These are phyloP conservation scores for Ministeria vibrans DNA, from an alignment of 78 protist genomes.

Conservation along the genomic window DNA sequence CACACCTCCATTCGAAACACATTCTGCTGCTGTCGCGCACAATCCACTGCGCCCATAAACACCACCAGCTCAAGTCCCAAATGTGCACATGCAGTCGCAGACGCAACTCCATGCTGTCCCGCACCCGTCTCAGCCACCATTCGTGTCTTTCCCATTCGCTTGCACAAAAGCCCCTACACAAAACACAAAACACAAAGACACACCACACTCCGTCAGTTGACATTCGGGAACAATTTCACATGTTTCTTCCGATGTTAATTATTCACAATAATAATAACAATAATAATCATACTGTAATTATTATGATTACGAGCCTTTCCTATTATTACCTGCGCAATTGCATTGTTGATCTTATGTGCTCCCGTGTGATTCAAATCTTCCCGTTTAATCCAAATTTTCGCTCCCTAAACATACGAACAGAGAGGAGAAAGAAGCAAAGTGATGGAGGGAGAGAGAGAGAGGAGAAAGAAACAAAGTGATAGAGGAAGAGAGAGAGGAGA, in stretches of 20 bases:
- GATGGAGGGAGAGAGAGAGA: not conserved
- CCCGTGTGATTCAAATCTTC: conserved; percentile 79
- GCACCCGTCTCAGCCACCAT: conserved; percentile 89
- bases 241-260: too few species aligned
- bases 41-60: conserved; percentile 52
- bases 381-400: conserved; percentile 58
- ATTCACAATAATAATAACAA: too few species aligned
- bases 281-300: too few species aligned
- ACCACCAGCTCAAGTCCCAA: conserved; percentile 53
- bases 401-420: too few species aligned
- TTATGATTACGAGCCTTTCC: too few species aligned
- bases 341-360: conserved; percentile 88
- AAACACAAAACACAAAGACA: conserved; percentile 17
- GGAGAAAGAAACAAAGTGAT: not conserved
- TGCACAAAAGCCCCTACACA: conserved; percentile 74
- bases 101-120: conserved; percentile 89
- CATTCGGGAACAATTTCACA: too few species aligned
- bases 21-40: conserved; percentile 65
- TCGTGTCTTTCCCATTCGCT: conserved; percentile 68
- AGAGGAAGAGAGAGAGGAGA: too few species aligned
- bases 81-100: conserved; percentile 79
- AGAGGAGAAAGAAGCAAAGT: not conserved
- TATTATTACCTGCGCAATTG: conserved; percentile 68
- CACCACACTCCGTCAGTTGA: too few species aligned
- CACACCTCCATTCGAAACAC: conserved; percentile 80